phyloP scores from a whole-genome alignment of 306 rosid species.

The Aeschynomene evenia region DNA sequence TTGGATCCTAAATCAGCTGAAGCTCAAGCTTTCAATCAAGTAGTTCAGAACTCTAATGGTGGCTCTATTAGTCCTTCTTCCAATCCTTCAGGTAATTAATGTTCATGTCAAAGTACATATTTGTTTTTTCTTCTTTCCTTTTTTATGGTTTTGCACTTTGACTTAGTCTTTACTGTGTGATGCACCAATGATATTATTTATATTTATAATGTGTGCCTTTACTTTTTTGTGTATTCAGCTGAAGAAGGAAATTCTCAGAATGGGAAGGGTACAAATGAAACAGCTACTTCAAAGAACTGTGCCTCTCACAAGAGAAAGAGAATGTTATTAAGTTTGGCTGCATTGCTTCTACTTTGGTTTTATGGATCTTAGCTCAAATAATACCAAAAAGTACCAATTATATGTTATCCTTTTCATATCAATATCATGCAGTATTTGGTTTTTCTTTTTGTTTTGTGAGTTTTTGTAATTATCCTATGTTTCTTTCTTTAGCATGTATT shows the following conservation, averaged over 20 bases:
- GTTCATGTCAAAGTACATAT: not conserved
- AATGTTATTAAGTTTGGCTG: not conserved
- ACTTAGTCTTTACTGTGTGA: not conserved
- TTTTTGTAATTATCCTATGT: too few species aligned
- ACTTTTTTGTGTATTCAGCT: not conserved
- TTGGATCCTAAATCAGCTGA: slow-evolving; percentile 63
- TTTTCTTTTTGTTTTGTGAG: too few species aligned
- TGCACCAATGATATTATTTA: not conserved
- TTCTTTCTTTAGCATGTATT: too few species aligned
- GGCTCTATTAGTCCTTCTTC: slow-evolving; percentile 32
- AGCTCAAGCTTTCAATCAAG: slow-evolving; percentile 62
- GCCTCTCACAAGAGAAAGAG: not conserved
- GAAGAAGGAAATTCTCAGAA: slow-evolving; percentile 1
- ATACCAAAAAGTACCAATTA: not conserved
- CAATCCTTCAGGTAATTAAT: slow-evolving; percentile 44
- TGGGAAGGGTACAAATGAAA: not conserved
- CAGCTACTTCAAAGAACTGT: not conserved
- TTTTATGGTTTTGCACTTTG: not conserved
- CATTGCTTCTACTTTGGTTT: not conserved
- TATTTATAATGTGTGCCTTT: not conserved
- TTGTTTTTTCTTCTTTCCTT: not conserved
- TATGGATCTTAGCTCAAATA: not conserved
- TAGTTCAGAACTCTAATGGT: slow-evolving; percentile 25
- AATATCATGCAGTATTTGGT: too few species aligned
- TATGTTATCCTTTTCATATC: not conserved